Base-by-base conservation (phyloP, 768 basidiomycete species). In the Xerocomus spinulosus region DNA sequence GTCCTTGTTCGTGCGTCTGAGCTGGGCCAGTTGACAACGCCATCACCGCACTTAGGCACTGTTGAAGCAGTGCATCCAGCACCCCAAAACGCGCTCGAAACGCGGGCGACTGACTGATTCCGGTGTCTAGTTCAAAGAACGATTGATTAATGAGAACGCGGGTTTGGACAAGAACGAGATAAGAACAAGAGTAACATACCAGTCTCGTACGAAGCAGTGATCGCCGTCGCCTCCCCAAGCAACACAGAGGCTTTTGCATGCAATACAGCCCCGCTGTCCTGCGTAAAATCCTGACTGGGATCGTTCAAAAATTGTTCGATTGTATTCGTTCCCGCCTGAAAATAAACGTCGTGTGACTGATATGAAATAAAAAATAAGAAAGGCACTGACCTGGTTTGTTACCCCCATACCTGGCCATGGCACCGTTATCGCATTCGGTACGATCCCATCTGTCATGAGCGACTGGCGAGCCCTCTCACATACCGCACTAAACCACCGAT, bases 31-130 rank as follows among this genome's bases (percentile, higher is more conserved):
- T 50, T 5, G 44, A 26, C 21, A 46, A 17, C 6, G 41, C 20
- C 29, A 61, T 44, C 28, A 48, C 60, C 32, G 44, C 49, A 36
- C 14, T 44, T 21, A 51, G 41, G 33, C 49, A 60, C 2, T 58
- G 57, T 5, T 74, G 73, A 30, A 80, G 74, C 38, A 79, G 67
- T 26, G 65, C 58, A 50, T 77, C 74, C 46, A 80, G 61, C 3
- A 70, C 72, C 34, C 67, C 67, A 18, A 80, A 79, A 7, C 73
- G 70, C 13, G 66, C 60, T 21, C 66, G 66, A 46, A 77, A 77
- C 4, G 69, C 63, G 46, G 72, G 61, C 23, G 68, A 66, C 47
- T 79, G 77, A 25, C 70, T 60, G 35, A 67, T 61, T 9, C 68
- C 59, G 57, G 70, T 70, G 42, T 74, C 78, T 79, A 39, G 9